phyloP scores from a whole-genome alignment of 805 yeast species.

The Komagataella ulmi region DNA sequence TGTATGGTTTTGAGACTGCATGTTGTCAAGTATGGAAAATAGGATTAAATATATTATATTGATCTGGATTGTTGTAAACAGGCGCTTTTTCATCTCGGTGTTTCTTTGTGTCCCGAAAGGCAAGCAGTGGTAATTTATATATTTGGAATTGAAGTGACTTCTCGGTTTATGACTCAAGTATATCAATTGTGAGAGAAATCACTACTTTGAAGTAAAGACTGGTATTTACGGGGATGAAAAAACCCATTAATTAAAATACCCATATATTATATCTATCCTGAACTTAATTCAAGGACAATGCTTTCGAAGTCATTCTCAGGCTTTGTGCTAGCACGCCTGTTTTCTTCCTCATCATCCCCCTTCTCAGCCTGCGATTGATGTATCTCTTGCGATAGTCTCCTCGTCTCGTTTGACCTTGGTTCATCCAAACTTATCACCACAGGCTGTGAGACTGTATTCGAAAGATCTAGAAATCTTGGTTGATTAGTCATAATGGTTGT shows the following conservation, averaged over 20 bases:
- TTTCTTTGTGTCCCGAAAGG: no score
- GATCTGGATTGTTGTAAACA: neutral
- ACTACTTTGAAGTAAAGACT: neutral
- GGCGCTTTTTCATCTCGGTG: neutral
- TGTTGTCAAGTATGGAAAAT: neutral
- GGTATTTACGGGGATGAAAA: neutral
- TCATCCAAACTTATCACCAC: slow-evolving; percentile 29
- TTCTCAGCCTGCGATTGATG: neutral
- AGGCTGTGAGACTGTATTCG: slow-evolving; percentile 45
- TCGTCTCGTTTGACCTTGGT: neutral
- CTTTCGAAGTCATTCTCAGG: neutral
- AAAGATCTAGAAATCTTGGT: slow-evolving; percentile 35
- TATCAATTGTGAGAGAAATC: no score
- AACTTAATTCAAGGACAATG: neutral
- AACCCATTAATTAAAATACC: neutral
- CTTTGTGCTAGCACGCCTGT: neutral
- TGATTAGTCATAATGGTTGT: neutral
- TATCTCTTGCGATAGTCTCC: neutral
- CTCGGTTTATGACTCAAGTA: neutral
- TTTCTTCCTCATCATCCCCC: neutral
- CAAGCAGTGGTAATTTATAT: no score
- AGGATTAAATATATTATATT: neutral
- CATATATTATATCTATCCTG: neutral
- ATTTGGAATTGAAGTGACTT: neutral
- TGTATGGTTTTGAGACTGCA: neutral